phyloP scores from a whole-genome alignment of 1,284 basidiomycete genomes.

The Ganoderma lucidum region DNA sequence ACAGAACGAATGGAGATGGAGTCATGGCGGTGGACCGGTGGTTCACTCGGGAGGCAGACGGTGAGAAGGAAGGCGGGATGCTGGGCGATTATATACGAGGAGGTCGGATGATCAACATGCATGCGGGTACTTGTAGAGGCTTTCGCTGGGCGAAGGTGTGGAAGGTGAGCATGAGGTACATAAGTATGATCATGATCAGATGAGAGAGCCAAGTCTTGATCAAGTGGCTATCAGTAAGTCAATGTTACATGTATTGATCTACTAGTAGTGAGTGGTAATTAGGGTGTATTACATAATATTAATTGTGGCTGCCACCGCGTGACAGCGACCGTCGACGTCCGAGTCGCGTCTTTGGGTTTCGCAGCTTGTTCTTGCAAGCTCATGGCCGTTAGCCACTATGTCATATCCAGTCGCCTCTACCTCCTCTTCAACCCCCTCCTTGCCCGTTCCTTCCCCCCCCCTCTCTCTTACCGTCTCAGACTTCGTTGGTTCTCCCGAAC shows the following conservation, averaged over 20 bases:
- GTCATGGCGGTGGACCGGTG: conserved; percentile 25
- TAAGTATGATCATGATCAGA: too few relatives aligned
- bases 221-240: too few relatives aligned
- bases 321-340: too few relatives aligned
- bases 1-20: conserved; percentile 27
- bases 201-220: too few relatives aligned
- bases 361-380: not conserved
- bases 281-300: too few relatives aligned
- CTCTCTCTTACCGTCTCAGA: conserved; percentile 7
- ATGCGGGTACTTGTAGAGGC: not conserved
- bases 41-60: not conserved
- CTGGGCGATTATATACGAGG: not conserved
- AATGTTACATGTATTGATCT: too few relatives aligned
- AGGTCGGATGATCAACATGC: not conserved
- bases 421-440: conserved; percentile 7
- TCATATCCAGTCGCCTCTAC: not conserved
- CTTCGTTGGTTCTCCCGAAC: conserved; percentile 32
- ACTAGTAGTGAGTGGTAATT: too few relatives aligned
- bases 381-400: not conserved
- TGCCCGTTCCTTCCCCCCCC: conserved; percentile 15
- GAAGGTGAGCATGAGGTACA: not conserved
- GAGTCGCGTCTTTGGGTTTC: too few relatives aligned
- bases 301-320: too few relatives aligned
- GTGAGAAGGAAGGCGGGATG: not conserved
- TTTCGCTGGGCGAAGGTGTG: not conserved